Percentiles rank a stretch among this genome's conserved stretches.
Conservation (phyloP, 495 filamentous ascomycete species). For the Endocarpon pusillum region DNA sequence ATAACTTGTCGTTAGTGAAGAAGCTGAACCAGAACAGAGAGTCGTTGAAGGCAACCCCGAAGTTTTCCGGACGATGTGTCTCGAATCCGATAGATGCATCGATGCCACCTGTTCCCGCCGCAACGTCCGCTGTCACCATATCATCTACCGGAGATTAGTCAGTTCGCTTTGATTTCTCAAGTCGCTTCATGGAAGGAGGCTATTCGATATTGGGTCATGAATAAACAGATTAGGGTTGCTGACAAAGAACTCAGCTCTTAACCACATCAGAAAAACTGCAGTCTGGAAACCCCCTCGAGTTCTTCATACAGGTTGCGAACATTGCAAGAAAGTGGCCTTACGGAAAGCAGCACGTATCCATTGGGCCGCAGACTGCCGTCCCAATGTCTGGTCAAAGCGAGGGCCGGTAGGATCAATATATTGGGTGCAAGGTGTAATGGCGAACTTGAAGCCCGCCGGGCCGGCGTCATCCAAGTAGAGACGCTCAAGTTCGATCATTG, state of each 20-base stretch:
- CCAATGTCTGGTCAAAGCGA: constrained; percentile 1
- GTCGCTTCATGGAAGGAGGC: too few relatives aligned
- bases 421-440: constrained; percentile 4
- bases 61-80: constrained; percentile 28
- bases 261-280: too few relatives aligned
- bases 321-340: background rate
- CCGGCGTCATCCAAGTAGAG: background rate
- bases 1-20: constrained; percentile 32
- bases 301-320: too few relatives aligned
- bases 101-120: constrained; percentile 15
- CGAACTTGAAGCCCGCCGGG: background rate
- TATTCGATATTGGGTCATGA: too few relatives aligned
- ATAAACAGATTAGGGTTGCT: too few relatives aligned
- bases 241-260: too few relatives aligned
- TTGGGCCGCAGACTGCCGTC: constrained; percentile 5
- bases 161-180: too few relatives aligned
- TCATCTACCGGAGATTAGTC: constrained; percentile 14
- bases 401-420: constrained; percentile 3
- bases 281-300: too few relatives aligned
- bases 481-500: background rate
- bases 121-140: constrained; percentile 13
- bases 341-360: constrained; percentile 6
- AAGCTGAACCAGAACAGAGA: constrained; percentile 35
- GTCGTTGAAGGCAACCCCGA: constrained; percentile 38
- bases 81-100: constrained; percentile 21